Evolutionary conservation across 331 rosid species (phyloP).

Genomic region (Acacia concinna): DNA sequence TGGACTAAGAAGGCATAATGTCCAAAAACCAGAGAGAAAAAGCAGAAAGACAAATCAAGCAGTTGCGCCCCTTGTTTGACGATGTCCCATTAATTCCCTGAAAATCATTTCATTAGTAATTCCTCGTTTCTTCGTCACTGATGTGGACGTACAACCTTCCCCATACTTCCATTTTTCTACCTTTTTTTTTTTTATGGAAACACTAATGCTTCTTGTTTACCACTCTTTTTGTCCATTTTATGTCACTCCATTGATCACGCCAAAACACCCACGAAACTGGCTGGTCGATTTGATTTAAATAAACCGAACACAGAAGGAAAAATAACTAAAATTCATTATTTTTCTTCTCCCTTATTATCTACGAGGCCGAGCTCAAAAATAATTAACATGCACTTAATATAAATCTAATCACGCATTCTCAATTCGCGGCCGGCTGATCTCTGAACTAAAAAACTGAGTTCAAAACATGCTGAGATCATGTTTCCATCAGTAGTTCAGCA

Average conservation of each 20-base stretch:
- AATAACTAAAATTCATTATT: neutral
- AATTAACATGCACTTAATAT: neutral
- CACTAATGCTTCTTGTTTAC: neutral
- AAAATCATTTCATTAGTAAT: neutral
- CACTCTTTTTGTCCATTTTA: neutral
- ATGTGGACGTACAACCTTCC: neutral
- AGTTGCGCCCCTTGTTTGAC: constrained; percentile 38
- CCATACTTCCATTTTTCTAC: neutral
- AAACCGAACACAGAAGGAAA: neutral
- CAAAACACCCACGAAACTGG: neutral
- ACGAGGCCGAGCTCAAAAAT: neutral
- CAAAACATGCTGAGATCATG: no score
- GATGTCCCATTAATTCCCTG: neutral
- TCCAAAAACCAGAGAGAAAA: neutral
- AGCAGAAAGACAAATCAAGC: constrained; percentile 1
- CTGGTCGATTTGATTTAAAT: neutral
- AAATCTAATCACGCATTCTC: neutral
- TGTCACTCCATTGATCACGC: neutral
- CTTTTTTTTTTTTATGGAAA: neutral
- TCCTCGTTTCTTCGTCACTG: neutral
- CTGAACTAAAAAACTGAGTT: neutral
- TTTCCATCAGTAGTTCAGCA: neutral
- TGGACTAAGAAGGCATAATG: neutral
- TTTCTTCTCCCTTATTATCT: neutral
- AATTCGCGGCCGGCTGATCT: neutral